Percentiles rank a stretch among this genome's conserved stretches.
Conservation (phyloP, 345 rosid genomes). For the Camelina laxa region DNA sequence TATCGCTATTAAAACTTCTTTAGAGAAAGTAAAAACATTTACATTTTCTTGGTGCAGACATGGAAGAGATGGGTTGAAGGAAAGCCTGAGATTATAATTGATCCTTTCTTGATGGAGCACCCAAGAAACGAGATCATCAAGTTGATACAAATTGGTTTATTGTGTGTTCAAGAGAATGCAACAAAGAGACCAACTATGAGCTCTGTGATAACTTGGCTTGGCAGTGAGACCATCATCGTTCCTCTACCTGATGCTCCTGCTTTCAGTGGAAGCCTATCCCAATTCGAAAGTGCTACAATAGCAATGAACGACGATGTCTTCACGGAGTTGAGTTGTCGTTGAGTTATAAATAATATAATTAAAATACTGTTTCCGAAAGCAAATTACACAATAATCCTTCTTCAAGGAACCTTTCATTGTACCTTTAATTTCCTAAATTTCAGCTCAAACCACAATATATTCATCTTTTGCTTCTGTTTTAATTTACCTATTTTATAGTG, state of each 20-base stretch:
- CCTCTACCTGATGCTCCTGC: conserved; percentile 49
- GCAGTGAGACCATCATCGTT: conserved; percentile 38
- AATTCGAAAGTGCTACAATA: conserved; percentile 24
- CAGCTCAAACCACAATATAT: background rate
- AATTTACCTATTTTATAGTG: background rate
- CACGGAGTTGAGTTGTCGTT: conserved; percentile 48
- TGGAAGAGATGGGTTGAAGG: conserved; percentile 61
- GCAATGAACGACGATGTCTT: conserved; percentile 42
- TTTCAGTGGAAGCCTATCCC: conserved; percentile 23
- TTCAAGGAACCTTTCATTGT: too few species aligned
- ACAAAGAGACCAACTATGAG: conserved; percentile 54
- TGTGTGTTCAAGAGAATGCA: conserved; percentile 56
- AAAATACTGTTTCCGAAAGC: too few species aligned
- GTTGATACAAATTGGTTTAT: conserved; percentile 49
- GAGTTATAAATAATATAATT: background rate
- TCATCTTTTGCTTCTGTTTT: background rate
- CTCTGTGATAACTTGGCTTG: conserved; percentile 49
- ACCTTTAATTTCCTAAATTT: background rate
- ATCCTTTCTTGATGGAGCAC: conserved; percentile 36
- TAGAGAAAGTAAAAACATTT: background rate
- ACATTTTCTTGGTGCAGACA: conserved; percentile 40
- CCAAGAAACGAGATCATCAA: conserved; percentile 18
- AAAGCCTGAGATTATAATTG: conserved; percentile 45
- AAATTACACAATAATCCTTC: too few species aligned
- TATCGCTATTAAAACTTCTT: background rate